Base-by-base conservation (phyloP, 2,329 filamentous ascomycete species). In the Byssochlamys sp. region DNA sequence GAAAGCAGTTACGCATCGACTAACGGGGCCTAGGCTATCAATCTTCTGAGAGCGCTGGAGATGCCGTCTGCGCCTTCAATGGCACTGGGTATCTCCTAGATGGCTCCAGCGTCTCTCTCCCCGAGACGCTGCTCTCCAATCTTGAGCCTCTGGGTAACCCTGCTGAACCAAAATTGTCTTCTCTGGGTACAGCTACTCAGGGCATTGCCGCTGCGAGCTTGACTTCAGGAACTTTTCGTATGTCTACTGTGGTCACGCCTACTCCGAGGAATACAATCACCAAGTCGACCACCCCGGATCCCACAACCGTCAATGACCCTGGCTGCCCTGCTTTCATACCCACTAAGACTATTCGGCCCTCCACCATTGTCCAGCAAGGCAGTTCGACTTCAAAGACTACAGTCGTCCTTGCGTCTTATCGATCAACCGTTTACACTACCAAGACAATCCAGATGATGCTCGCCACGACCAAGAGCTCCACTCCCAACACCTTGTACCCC, bases 41-140 rank as follows among this genome's bases (percentile, higher is more conserved):
- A 56, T 56, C 58, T 7, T 53, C 56, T 29, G 31, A 53, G 2
- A 27, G 7, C 2, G 56, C 61, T 19, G 66, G 65, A 0, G 57
- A 65, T 52, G 65, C 66, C 1, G 57, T 67, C 54, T 68, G 66
- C 53, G 63, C 64, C 2, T 65, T 68, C 56, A 67, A 67, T 51
- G 66, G 66, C 11, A 65, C 61, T 1, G 66, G 63, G 11, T 66
- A 67, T 54, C 39, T 28, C 2, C n/a, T 60, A 11, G 25, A 56
- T 3, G 55, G 58, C 14, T 14, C 52, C 3, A 50, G 26, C 1
- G n/a, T 61, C 4, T 5, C 51, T 2, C 27, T 66, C 4, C 60
- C 60, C 2, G 61, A 65, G 35, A 64, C 59, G 5, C 28, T 45
- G n/a, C 39, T 45, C 14, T 45, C n/a, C n/a, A 45, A 45, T 6